Base-by-base conservation (phyloP, 2,329 filamentous ascomycete genomes). In the Colletotrichum limetticola region DNA sequence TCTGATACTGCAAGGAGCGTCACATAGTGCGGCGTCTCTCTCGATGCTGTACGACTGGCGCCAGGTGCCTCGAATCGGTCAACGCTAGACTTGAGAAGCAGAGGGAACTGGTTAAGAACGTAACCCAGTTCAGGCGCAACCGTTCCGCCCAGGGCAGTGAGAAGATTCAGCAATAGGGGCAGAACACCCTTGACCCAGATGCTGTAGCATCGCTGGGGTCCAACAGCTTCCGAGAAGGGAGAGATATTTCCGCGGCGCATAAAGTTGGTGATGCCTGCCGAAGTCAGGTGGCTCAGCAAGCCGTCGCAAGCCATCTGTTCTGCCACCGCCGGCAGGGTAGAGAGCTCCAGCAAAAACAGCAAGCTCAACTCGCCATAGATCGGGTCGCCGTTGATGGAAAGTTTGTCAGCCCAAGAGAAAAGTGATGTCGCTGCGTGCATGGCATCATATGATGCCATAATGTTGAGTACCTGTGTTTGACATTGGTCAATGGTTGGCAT, bases 341-440 rank as follows among this genome's bases (percentile, higher is more conserved):
- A 98, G 14, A 99, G 88, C 76, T 97, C 94, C 26, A 98, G 90
- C 16, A 99, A 88, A 82, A 98, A 97, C 30, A 95, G 88, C 53
- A 98, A 89, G 78, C 94, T 94, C n/a, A 98, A 89, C 80, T 98
- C 95, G 75, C 95, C 97, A 81, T 98, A 98, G 35, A 98, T 87
- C 0, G 97, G 96, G 79, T 98, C 96, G 32, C 92, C 91, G 69
- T 93, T 89, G 46, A 93, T 88, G 0, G 93, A 90, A 28, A 98
- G 88, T 76, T 92, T 91, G 81, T 98, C 95, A 4, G 96, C 91
- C 97, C 97, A 99, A 0, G 95, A 98, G 83, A 96, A 98, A 5
- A 99, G 88, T 42, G 94, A 95, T 6, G 93, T 92, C 0, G 95
- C 95, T 74, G 95, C 93, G 78, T 96, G 93, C 58, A 94, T 88